Base-by-base conservation (phyloP, 2,329 filamentous ascomycete genomes). In the Blastomyces emzantsi region DNA sequence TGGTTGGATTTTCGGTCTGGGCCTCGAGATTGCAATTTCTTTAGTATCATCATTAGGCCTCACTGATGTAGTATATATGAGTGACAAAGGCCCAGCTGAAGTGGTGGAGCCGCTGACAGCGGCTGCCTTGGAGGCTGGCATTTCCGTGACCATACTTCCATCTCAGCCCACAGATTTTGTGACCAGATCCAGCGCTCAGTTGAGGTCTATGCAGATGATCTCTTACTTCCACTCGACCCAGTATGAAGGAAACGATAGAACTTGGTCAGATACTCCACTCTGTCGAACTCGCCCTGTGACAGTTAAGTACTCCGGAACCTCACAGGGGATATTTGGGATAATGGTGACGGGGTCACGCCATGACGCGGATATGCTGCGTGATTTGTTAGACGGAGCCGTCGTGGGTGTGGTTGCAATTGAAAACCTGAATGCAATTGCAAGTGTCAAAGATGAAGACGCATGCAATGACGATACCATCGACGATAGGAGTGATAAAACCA, bases 171-270 rank as follows among this genome's bases (percentile, higher is more conserved):
- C 76, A 41, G 74, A 78, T 61, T 76, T 76, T 58, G 73, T 77
- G 22, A 75, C 76, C 39, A 75, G 80, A 57, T 82, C 79, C 30
- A 80, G 81, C 36, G 76, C 77, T 0, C 81, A 85, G 64, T 69
- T 83, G 7, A 76, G 81, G 56, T 76, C 78, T 25, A 86, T 87
- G 83, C 83, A 85, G 66, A 83, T 81, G 66, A 80, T 85, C 66
- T 84, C 84, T 0, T 87, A 86, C 69, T 86, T 87, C 70, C 85
- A 87, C 69, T 71, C 72, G 22, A 71, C 72, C 49, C 70, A 72
- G 9, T 64, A 62, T 41, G 68, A 69, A 49, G 54, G 71, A 28
- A 67, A 64, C 39, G 71, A 70, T 47, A 71, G 75, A 1, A 68
- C 73, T 3, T 86, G 82, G 81, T 73, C 74, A 30, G 68, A 75